Evolutionary conservation across 331 rosid genomes (phyloP).

Genomic region (Telfairia occidentalis): DNA sequence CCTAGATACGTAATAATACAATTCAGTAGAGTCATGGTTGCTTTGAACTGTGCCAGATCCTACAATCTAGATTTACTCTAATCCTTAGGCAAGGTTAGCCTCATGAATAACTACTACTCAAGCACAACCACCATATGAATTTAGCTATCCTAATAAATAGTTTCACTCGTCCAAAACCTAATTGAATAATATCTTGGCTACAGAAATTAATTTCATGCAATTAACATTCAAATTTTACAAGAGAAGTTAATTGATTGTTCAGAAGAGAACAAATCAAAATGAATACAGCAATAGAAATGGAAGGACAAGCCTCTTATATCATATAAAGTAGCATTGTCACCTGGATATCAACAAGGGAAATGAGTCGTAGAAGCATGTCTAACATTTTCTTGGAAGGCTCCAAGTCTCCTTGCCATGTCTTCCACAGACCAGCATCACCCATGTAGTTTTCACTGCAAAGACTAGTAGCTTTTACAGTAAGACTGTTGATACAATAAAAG

Average conservation of each 20-base stretch:
- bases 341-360: slow-evolving; percentile 80
- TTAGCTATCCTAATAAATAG: not conserved
- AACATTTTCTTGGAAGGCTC: slow-evolving; percentile 76
- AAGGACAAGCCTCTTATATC: not conserved
- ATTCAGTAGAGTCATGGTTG: not conserved
- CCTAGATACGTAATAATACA: not conserved
- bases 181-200: slow-evolving; percentile 1
- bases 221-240: not conserved
- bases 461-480: slow-evolving; percentile 45
- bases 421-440: slow-evolving; percentile 48
- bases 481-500: slow-evolving; percentile 60
- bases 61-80: not conserved
- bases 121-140: slow-evolving; percentile 8
- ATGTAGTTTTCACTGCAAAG: slow-evolving; percentile 42
- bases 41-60: not conserved
- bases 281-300: not conserved
- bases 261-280: not conserved
- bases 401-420: slow-evolving; percentile 68
- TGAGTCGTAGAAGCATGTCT: slow-evolving; percentile 61
- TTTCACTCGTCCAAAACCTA: not conserved
- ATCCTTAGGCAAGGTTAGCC: not conserved
- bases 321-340: slow-evolving; percentile 24
- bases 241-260: slow-evolving; percentile 2
- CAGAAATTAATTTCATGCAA: not conserved
- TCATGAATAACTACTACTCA: not conserved